Evolutionary conservation across 148 eudicot species (phyloP).

Genomic region (Cornus controversa): DNA sequence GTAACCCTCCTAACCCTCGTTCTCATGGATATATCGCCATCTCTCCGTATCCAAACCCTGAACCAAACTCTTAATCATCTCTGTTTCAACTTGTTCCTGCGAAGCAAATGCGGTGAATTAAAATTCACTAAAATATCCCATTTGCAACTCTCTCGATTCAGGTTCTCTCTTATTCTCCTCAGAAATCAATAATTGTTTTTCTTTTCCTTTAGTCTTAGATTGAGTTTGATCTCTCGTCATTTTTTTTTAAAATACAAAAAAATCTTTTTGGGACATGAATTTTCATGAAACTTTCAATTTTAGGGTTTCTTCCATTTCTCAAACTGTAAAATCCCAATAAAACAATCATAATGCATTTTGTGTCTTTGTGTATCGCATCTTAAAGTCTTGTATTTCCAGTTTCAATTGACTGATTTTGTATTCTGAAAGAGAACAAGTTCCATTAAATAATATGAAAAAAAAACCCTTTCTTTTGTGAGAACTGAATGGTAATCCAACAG

Average conservation of each 20-base stretch:
- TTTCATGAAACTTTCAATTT: neutral
- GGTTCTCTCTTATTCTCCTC: neutral
- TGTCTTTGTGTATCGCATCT: neutral
- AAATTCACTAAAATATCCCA: too few relatives aligned
- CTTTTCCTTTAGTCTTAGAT: too few relatives aligned
- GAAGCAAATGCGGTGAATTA: too few relatives aligned
- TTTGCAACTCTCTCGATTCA: neutral
- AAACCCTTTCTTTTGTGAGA: neutral
- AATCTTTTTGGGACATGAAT: neutral
- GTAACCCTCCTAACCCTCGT: too few relatives aligned
- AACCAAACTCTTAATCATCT: too few relatives aligned
- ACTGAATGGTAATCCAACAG: neutral
- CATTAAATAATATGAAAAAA: neutral
- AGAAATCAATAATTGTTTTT: neutral
- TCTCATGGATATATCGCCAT: too few relatives aligned
- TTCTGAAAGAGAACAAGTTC: neutral
- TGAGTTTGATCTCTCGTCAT: too few relatives aligned
- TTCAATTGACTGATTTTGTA: too few relatives aligned
- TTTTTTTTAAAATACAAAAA: too few relatives aligned
- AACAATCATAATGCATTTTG: neutral
- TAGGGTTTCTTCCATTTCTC: neutral
- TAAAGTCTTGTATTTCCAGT: neutral
- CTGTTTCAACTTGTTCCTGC: too few relatives aligned
- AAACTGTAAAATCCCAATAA: neutral
- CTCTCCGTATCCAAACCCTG: too few relatives aligned